Conservation (phyloP, 139 green algal genomes). For the Chlamydomonas applanata region DNA sequence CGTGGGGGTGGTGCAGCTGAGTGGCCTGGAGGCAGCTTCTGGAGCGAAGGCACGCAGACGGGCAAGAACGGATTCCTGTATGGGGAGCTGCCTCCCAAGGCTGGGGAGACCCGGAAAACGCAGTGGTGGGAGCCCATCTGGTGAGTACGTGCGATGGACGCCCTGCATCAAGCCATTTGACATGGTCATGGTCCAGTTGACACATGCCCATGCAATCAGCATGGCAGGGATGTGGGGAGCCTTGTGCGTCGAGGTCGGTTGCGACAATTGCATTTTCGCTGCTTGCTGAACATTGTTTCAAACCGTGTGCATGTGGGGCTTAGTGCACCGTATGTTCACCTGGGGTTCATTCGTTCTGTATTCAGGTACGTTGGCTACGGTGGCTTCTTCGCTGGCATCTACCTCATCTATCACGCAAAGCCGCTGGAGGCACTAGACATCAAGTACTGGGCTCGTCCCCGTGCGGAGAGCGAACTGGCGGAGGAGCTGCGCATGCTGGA, state of each 20-base stretch:
- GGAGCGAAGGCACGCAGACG: constrained; percentile 69
- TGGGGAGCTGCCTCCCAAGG: constrained; percentile 71
- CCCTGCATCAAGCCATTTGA: not conserved
- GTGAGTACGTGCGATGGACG: constrained; percentile 47
- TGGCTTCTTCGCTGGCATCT: constrained; percentile 29
- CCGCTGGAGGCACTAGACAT: constrained; percentile 47
- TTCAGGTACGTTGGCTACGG: constrained; percentile 41
- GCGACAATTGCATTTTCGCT: no score
- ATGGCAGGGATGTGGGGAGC: not conserved
- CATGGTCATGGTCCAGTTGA: not conserved
- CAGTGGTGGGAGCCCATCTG: constrained; percentile 86
- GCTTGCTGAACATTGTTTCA: no score
- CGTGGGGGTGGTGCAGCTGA: constrained; percentile 25
- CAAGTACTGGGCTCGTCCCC: constrained; percentile 44
- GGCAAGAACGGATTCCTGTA: constrained; percentile 77
- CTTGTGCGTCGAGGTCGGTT: no score
- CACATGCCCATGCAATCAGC: constrained; percentile 1
- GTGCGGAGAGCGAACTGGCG: constrained; percentile 30
- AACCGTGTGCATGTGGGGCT: no score
- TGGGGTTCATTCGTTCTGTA: not conserved
- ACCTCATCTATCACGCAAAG: constrained; percentile 41
- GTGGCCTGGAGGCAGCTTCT: constrained; percentile 68
- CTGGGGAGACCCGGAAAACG: constrained; percentile 69
- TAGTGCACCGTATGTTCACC: no score
- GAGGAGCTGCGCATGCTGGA: constrained; percentile 46